Percentiles rank a stretch among this genome's conserved stretches.
Evolutionary conservation across 2,329 filamentous ascomycete genomes (phyloP).

Genomic region (Sclerotinia minor): DNA sequence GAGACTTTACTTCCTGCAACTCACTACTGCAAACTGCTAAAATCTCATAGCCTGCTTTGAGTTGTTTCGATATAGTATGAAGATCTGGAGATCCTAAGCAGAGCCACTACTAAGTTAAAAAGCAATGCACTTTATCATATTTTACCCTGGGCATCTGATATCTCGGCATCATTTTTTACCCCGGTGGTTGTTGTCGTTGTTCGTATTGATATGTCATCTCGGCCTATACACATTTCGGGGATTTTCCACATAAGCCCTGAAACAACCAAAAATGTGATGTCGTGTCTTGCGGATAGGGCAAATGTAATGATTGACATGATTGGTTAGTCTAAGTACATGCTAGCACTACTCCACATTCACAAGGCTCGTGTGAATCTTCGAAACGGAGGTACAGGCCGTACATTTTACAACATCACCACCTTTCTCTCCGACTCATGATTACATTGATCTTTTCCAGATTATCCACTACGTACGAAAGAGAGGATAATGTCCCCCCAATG

Average conservation of each 20-base stretch:
- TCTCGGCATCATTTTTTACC: neutral
- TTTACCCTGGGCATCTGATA: neutral
- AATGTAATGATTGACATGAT: neutral
- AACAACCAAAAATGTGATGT: conserved; percentile 17
- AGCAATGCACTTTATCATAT: conserved; percentile 3
- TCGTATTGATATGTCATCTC: neutral
- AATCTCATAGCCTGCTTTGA: neutral
- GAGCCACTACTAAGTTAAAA: conserved; percentile 21
- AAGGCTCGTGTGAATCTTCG: conserved; percentile 22
- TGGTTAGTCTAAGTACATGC: neutral
- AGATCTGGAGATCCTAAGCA: conserved; percentile 13
- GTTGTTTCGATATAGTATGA: neutral
- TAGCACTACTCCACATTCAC: conserved; percentile 21
- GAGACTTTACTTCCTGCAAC: neutral
- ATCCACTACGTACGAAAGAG: too few species aligned
- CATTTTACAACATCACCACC: neutral
- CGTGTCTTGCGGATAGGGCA: conserved; percentile 12
- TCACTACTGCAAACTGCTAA: conserved; percentile 5
- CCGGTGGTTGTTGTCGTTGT: neutral
- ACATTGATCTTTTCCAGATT: neutral
- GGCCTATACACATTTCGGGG: neutral
- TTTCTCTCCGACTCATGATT: conserved; percentile 7
- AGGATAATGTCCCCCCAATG: neutral
- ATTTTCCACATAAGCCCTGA: conserved; percentile 1
- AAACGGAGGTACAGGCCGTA: conserved; percentile 9